phyloP scores from a whole-genome alignment of 495 filamentous ascomycete genomes.

The Xylaria castorea region DNA sequence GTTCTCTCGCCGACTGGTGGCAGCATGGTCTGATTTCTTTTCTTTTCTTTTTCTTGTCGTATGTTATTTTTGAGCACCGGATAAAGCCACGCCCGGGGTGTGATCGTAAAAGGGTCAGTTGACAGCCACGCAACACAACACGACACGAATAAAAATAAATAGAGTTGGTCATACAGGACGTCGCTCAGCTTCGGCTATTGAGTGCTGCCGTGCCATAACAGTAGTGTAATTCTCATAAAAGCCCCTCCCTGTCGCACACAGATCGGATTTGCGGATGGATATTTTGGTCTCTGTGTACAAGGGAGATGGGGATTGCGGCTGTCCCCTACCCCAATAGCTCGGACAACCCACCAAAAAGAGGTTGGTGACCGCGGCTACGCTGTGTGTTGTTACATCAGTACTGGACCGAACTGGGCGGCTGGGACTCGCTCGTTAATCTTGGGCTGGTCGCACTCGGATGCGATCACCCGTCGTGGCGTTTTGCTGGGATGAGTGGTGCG shows the following conservation, averaged over 20 bases:
- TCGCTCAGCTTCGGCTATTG: conserved; percentile 16
- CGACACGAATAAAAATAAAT: conserved; percentile 10
- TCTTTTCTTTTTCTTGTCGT: conserved; percentile 1
- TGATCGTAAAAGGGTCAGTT: not conserved
- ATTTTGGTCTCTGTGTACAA: conserved; percentile 3
- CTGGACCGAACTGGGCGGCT: not conserved
- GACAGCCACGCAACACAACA: not conserved
- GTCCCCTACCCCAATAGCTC: conserved; percentile 5
- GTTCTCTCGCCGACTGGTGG: not conserved
- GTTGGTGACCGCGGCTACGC: conserved; percentile 13
- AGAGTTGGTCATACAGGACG: not conserved
- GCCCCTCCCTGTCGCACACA: not conserved
- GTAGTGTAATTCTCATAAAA: not conserved
- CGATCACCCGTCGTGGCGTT: conserved; percentile 29
- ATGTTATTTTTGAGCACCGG: not conserved
- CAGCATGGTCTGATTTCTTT: not conserved
- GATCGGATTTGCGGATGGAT: not conserved
- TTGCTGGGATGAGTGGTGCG: conserved; percentile 34
- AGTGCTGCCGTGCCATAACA: conserved; percentile 13
- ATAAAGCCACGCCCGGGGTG: conserved; percentile 15
- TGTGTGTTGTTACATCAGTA: not conserved
- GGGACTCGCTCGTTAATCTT: conserved; percentile 26
- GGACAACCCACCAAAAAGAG: conserved; percentile 7
- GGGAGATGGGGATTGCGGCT: conserved; percentile 3
- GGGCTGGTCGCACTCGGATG: conserved; percentile 24